phyloP scores from a whole-genome alignment of 2,329 filamentous ascomycete species.

The Colletotrichum limetticola region DNA sequence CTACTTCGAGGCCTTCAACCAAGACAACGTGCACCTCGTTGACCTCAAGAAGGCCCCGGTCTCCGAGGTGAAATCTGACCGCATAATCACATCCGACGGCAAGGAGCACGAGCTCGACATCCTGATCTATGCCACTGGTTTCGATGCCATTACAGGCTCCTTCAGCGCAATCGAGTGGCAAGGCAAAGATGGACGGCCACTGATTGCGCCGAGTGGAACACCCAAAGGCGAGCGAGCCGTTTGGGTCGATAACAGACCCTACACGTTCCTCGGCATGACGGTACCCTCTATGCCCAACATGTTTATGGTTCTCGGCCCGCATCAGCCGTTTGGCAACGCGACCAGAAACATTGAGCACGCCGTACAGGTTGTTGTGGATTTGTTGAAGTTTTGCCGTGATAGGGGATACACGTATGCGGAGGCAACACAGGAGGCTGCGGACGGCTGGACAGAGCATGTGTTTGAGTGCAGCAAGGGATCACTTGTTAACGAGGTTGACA shows the following conservation, averaged over 20 bases:
- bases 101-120: background rate
- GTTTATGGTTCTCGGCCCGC: background rate
- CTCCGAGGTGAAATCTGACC: conserved; percentile 38
- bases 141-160: background rate
- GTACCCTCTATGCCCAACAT: background rate
- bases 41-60: conserved; percentile 59
- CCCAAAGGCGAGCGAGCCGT: background rate
- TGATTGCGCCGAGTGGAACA: background rate
- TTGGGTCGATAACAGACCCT: background rate
- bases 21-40: conserved; percentile 65
- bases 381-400: conserved; percentile 46
- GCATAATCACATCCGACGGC: conserved; percentile 55
- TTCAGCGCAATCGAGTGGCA: background rate
- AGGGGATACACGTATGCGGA: conserved; percentile 49
- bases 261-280: background rate
- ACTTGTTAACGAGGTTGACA: conserved; percentile 59
- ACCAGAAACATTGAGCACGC: conserved; percentile 36
- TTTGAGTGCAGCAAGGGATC: conserved; percentile 55
- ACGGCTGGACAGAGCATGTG: conserved; percentile 60
- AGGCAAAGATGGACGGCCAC: background rate
- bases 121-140: background rate
- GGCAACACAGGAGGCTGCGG: conserved; percentile 50
- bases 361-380: conserved; percentile 49
- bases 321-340: background rate
- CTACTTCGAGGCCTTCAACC: conserved; percentile 69